Conservation (phyloP, 768 basidiomycete species). For the Tulasnella sp. region DNA sequence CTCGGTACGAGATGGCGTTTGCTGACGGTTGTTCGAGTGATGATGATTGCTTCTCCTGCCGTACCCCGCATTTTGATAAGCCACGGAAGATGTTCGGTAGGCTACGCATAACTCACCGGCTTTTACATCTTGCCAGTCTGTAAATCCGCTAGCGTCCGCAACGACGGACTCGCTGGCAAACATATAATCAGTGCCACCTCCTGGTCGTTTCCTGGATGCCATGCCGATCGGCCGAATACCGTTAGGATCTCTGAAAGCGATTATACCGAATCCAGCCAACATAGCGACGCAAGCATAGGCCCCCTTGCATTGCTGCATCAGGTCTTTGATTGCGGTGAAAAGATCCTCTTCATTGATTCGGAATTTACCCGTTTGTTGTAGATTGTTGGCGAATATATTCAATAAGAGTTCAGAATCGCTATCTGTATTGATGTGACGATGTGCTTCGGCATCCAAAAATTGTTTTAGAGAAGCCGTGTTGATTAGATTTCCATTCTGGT, state of each 20-base stretch:
- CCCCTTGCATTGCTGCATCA: constrained; percentile 80
- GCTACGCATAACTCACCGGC: constrained; percentile 44
- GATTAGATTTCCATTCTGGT: constrained; percentile 94
- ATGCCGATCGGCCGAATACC: constrained; percentile 91
- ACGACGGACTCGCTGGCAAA: constrained; percentile 94
- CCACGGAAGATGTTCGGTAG: not conserved
- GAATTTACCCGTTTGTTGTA: constrained; percentile 97
- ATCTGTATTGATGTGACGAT: constrained; percentile 97
- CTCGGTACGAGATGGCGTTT: constrained; percentile 59
- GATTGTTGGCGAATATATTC: constrained; percentile 94
- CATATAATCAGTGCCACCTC: constrained; percentile 64
- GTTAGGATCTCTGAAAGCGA: constrained; percentile 96
- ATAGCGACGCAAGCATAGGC: constrained; percentile 98
- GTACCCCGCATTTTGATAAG: not conserved
- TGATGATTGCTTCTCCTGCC: constrained; percentile 87
- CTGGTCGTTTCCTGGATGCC: constrained; percentile 43
- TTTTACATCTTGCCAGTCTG: constrained; percentile 84
- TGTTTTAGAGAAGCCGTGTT: constrained; percentile 77
- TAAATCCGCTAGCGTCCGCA: constrained; percentile 83
- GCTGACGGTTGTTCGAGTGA: constrained; percentile 67
- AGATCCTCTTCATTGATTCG: constrained; percentile 99
- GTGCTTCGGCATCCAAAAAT: constrained; percentile 90
- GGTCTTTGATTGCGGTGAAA: constrained; percentile 79
- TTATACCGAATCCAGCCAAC: constrained; percentile 96
- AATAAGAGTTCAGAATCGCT: constrained; percentile 95